Base-by-base conservation (phyloP, 2,329 filamentous ascomycete genomes). In the Clonostachys rosea region DNA sequence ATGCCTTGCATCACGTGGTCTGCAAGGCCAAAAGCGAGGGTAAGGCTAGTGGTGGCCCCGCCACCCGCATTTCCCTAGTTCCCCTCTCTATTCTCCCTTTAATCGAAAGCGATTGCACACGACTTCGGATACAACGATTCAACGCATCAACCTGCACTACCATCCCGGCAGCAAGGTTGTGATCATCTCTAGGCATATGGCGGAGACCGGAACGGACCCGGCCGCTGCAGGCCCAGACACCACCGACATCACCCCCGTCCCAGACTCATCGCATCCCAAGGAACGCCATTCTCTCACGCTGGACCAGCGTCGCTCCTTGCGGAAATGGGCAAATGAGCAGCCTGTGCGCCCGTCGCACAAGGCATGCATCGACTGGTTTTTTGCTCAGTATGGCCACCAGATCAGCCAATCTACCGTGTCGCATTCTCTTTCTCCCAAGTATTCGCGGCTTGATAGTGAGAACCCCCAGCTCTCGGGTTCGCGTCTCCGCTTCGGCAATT, bases 401-500 rank as follows among this genome's bases (percentile, higher is more conserved):
- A 82, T 83, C 56, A 81, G 77, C 58, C 79, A 83, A 62, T 82
- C 78, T 14, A 83, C 79, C 55, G 80, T 83, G 40, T 82, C 78
- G 42, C 79, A 83, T 59, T 82, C 78, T 17, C 67, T 83, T 35
- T 81, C 78, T 5, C 77, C 78, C 42, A 83, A 83, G 56, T 83
- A 83, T 55, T 79, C 78, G 36, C 75, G 79, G 24, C 74, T 83
- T 45, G 79, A 83, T 57, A 75, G 74, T 57, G 78, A 83, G 47
- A 69, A 71, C 54, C 77, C 76, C 14, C 78, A 82, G 60, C 73
- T 83, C 50, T 81, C 77, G n/a, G 79, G 79, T 40, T 82, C 78
- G 48, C 76, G 79, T 40, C 68, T 83, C 51, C 78, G 79, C 52
- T 82, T 82, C 49, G 79, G 79, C 52, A 83, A 83, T 59, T 83